Conservation (phyloP, 23 red algal species). For the Cyanidioschyzon merolae region DNA sequence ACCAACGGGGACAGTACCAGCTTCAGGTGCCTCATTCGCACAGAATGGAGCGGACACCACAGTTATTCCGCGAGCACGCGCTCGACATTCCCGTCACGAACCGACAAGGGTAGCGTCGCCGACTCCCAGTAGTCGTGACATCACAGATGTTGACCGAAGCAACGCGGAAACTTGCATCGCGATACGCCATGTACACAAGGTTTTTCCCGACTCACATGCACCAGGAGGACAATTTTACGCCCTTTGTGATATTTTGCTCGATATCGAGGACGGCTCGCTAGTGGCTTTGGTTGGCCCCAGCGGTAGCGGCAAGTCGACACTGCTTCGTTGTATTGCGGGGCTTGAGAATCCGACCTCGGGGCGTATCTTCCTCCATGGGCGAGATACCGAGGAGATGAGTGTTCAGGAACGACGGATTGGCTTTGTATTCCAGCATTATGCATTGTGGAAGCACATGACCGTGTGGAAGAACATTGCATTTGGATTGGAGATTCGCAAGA, state of each 20-base stretch:
- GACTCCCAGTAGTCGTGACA: neutral
- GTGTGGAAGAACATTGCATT: conserved; percentile 88
- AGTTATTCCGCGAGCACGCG: neutral
- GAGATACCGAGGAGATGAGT: conserved; percentile 28
- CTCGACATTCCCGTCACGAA: neutral
- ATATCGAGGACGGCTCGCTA: neutral
- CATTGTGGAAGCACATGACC: conserved; percentile 81
- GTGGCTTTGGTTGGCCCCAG: neutral
- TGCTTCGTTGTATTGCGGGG: conserved; percentile 76
- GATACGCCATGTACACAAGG: neutral
- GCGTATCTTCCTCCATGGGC: conserved; percentile 42
- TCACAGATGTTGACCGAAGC: neutral
- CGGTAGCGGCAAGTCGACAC: conserved; percentile 70
- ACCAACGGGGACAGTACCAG: neutral
- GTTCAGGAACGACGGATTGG: neutral
- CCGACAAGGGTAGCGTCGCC: neutral
- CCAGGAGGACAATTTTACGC: neutral
- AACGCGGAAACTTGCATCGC: neutral
- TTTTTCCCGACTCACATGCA: neutral
- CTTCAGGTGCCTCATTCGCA: neutral
- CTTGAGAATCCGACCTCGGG: conserved; percentile 46
- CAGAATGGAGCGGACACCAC: neutral
- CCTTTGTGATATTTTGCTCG: neutral
- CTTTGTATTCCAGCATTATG: conserved; percentile 93
- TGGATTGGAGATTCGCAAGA: conserved; percentile 28